Evolutionary conservation across 2,329 filamentous ascomycete species (phyloP).

Genomic region (Phialocephala sp.): DNA sequence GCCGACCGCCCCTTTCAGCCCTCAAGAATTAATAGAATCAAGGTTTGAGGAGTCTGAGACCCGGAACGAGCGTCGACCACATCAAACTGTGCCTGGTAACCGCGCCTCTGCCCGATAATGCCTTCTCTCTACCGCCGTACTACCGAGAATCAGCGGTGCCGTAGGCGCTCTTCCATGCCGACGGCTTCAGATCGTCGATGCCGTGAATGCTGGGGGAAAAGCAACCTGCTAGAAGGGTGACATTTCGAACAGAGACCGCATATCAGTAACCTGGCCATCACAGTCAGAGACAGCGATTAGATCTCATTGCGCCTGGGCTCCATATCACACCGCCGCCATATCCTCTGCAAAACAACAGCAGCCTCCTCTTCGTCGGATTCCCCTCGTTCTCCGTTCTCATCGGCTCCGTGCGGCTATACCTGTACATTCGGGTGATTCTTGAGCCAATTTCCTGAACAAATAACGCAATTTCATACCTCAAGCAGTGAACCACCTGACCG

Average conservation of each 20-base stretch:
- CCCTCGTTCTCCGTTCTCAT: neutral
- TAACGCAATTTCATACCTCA: neutral
- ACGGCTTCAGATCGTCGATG: too few relatives aligned
- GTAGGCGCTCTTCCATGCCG: neutral
- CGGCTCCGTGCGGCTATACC: too few relatives aligned
- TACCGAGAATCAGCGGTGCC: neutral
- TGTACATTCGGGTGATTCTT: neutral
- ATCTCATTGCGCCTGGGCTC: too few relatives aligned
- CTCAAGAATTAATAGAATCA: constrained; percentile 5
- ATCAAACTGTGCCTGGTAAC: neutral
- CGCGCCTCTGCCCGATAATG: neutral
- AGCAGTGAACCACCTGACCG: neutral
- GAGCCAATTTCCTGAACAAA: neutral
- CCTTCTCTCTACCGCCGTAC: neutral
- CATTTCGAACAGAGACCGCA: too few relatives aligned
- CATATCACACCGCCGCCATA: too few relatives aligned
- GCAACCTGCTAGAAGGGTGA: too few relatives aligned
- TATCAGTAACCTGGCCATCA: too few relatives aligned
- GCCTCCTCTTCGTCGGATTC: neutral
- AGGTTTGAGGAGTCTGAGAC: neutral
- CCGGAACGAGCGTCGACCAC: neutral
- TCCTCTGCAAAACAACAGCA: too few relatives aligned
- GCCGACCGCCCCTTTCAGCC: constrained; percentile 1
- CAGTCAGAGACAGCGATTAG: too few relatives aligned
- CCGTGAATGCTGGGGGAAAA: too few relatives aligned